Evolutionary conservation across 108 stramenopile species (phyloP).

Genomic region (Skeletonema tropicum): DNA sequence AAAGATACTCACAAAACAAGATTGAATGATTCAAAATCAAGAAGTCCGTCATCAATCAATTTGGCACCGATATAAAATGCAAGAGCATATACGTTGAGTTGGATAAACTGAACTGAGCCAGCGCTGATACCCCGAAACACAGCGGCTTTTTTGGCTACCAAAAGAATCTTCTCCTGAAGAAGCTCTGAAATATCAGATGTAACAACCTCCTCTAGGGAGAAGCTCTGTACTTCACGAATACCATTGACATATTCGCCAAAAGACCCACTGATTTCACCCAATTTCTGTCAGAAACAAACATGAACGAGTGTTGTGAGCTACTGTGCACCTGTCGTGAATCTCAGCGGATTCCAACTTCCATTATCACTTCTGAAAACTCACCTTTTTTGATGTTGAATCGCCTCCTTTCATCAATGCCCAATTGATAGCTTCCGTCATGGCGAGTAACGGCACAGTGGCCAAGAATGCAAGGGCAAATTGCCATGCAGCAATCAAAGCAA

Average conservation of each 20-base stretch:
- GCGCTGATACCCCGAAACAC: conserved; percentile 30
- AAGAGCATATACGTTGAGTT: conserved; percentile 41
- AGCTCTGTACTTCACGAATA: conserved; percentile 64
- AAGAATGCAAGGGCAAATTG: conserved; percentile 56
- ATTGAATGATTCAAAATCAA: conserved; percentile 31
- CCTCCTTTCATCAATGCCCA: conserved; percentile 50
- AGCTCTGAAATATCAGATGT: conserved; percentile 25
- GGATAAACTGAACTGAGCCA: conserved; percentile 37
- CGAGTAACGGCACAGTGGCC: conserved; percentile 61
- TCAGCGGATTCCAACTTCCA: too few relatives aligned
- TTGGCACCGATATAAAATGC: conserved; percentile 42
- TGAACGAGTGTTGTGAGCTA: background rate
- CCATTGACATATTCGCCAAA: conserved; percentile 62
- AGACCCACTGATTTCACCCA: conserved; percentile 22
- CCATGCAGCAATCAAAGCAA: conserved; percentile 58
- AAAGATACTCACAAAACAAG: conserved; percentile 13
- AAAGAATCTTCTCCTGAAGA: conserved; percentile 22
- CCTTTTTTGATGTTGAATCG: conserved; percentile 28
- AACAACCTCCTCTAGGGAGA: conserved; percentile 44
- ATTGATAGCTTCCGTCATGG: conserved; percentile 40
- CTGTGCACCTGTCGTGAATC: background rate
- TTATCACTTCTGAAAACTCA: background rate
- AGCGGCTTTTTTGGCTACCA: conserved; percentile 28
- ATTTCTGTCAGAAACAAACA: conserved; percentile 6
- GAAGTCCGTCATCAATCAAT: conserved; percentile 29